Base-by-base conservation (phyloP, 495 filamentous ascomycete genomes). In the Podospora comata region DNA sequence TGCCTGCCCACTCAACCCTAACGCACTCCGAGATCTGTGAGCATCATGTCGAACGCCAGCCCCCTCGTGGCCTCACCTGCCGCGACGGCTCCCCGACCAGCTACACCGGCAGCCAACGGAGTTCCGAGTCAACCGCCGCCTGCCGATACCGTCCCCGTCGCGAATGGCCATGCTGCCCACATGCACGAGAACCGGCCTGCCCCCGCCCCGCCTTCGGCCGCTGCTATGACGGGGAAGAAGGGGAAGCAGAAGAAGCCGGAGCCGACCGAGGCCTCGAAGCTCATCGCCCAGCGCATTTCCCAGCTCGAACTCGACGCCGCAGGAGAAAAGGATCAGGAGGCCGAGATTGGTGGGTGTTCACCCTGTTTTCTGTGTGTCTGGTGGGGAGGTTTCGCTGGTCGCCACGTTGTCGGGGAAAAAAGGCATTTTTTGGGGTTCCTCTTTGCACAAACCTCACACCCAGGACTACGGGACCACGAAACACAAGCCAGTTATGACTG, bases 251-350 rank as follows among this genome's bases (percentile, higher is more conserved):
- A 86, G 81, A 92, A 92, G 79, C 79, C 90, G 34, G 93, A 97
- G 77, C 89, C 91, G 54, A 90, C 85, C 71, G 93, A 97, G 73
- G 91, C 92, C 13, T 91, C 90, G 54, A 97, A 97, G 80, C 85
- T 96, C 66, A 85, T 99, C 61, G 90, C 92, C 30, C 92, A 93
- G 32, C 93, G 94, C 78, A 97, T 99, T 71, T 94, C 93, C 27
- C 96, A 98, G 82, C 80, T 99, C 70, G 95, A 99, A 78, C 89
- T 90, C 53, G 93, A 97, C 84, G 89, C 90, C 63, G 93, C 93
- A 26, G 92, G 92, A 64, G 94, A 97, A 71, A 96, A 95, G 80
- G 94, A 97, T 69, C 92, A 97, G 78, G 93, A 97, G 77, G 88
- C 87, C 67, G 95, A 97, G 82, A 97, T 99, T 78, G 95, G 94